These are phyloP conservation scores for Botrytis squamosa DNA, from an alignment of 2,329 filamentous ascomycete genomes.

Conservation along the genomic window DNA sequence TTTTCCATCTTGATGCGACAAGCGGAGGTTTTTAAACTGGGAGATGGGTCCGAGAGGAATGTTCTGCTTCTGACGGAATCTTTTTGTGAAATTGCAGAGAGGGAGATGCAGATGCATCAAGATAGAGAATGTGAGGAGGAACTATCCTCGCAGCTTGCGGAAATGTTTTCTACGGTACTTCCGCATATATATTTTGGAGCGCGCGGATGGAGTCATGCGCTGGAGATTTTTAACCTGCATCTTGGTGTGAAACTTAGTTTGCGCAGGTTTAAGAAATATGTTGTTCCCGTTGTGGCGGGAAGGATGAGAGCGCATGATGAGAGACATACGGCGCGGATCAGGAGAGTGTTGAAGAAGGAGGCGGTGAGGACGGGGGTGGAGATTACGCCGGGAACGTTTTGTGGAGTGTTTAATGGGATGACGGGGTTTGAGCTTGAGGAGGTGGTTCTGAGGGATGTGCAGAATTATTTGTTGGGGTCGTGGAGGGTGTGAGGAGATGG, in stretches of 20 bases:
- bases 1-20: neutral
- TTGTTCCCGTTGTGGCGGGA: neutral
- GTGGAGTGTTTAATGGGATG: neutral
- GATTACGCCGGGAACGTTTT: neutral
- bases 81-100: neutral
- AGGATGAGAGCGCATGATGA: neutral
- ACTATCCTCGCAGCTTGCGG: neutral
- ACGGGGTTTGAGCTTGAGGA: neutral
- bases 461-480: neutral
- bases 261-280: neutral
- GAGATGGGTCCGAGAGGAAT: no score
- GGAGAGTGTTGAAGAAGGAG: neutral
- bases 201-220: neutral
- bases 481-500: neutral
- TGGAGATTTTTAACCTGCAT: neutral
- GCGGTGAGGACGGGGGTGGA: neutral
- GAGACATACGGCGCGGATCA: neutral
- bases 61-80: no score
- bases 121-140: no score
- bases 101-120: neutral
- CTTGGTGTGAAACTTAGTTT: rapidly evolving
- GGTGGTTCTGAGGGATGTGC: neutral
- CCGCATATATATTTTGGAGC: neutral
- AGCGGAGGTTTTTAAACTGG: neutral
- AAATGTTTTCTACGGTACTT: neutral